Percentiles rank a stretch among this genome's conserved stretches.
Evolutionary conservation across 2,329 filamentous ascomycete genomes (phyloP).

Genomic region (Alternaria tenuissima): DNA sequence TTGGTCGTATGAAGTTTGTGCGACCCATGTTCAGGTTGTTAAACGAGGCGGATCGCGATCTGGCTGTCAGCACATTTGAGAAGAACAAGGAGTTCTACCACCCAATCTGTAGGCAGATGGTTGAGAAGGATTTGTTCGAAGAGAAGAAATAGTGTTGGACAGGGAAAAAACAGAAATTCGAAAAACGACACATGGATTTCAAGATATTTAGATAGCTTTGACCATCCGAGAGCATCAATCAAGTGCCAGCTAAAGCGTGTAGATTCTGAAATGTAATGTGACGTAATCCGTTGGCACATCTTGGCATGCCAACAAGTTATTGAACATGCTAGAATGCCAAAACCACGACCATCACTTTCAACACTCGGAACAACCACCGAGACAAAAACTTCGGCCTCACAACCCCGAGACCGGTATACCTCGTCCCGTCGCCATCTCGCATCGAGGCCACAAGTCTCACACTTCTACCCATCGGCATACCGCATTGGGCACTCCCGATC

Average conservation of each 20-base stretch:
- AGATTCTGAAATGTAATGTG: not conserved
- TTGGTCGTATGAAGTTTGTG: conserved; percentile 98
- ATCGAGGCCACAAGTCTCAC: not conserved
- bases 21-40: conserved; percentile 81
- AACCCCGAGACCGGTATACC: conserved; percentile 7
- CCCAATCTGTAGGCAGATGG: conserved; percentile 81
- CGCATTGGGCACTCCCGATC: conserved; percentile 28
- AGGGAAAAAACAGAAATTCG: not conserved
- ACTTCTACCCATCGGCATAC: conserved; percentile 35
- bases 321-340: not conserved
- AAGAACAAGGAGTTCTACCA: conserved; percentile 94
- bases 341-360: not conserved
- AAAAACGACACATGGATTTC: not conserved
- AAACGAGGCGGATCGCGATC: conserved; percentile 73
- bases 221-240: not conserved
- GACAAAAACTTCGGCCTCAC: conserved; percentile 13
- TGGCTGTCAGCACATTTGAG: conserved; percentile 84
- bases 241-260: not conserved
- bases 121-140: conserved; percentile 80
- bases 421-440: conserved; percentile 2
- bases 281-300: not conserved
- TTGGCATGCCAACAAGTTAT: conserved; percentile 2
- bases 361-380: conserved; percentile 28
- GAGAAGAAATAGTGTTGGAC: conserved; percentile 19
- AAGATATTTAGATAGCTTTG: not conserved